phyloP scores from a whole-genome alignment of 305 asterid genomes.

The Fraxinus paxiana region DNA sequence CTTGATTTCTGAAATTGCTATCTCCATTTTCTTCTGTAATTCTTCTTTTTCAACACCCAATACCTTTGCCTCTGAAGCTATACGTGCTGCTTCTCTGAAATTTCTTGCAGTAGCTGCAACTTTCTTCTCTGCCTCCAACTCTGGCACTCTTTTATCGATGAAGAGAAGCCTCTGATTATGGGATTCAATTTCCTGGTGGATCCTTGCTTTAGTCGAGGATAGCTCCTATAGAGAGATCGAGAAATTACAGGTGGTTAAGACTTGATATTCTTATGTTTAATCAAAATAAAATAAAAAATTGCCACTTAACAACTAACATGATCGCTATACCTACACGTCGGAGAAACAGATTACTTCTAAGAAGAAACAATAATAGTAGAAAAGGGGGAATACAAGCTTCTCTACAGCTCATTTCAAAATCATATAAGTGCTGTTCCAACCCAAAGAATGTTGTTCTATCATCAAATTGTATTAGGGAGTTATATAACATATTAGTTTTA shows the following conservation, averaged over 20 bases:
- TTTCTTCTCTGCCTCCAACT: constrained; percentile 49
- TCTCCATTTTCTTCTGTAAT: constrained; percentile 27
- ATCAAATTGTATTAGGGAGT: not conserved
- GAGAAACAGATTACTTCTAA: not conserved
- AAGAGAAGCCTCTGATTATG: constrained; percentile 39
- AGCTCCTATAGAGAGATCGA: constrained; percentile 28
- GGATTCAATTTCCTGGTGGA: constrained; percentile 43
- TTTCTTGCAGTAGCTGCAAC: constrained; percentile 49
- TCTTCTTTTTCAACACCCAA: constrained; percentile 37
- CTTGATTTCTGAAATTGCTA: constrained; percentile 23
- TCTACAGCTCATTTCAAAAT: not conserved
- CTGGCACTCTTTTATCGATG: constrained; percentile 47
- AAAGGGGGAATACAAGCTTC: not conserved
- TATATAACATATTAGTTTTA: not conserved
- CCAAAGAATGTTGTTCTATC: not conserved
- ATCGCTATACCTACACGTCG: not conserved
- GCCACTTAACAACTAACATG: not conserved
- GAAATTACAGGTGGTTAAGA: not conserved
- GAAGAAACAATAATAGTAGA: not conserved
- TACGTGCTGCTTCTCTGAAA: constrained; percentile 48
- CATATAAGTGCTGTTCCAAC: not conserved
- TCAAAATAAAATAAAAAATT: not conserved
- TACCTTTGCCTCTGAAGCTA: constrained; percentile 41
- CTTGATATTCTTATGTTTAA: not conserved
- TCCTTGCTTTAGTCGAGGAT: constrained; percentile 37